Evolutionary conservation across 371 early-diverging fungal genomes (phyloP), one percentile per base, ranked within the genome.

Genomic region (Funneliformis caledonium): DNA sequence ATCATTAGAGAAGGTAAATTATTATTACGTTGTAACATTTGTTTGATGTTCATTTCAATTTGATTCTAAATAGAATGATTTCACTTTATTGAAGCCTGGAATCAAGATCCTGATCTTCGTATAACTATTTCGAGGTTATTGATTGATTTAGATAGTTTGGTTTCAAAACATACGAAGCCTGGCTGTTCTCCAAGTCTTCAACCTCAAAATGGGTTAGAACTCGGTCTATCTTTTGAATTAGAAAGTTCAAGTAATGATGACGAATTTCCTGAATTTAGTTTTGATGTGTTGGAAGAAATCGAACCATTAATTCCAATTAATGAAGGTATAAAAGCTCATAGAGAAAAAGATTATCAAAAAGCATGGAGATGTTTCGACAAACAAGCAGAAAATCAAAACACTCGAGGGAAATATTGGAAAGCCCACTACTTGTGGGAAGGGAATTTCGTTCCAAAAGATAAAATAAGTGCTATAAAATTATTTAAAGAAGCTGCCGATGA

Each of bases 301-400:
- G 50, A 52, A 6, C 52, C 52, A 31, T 5, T 65, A 31, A 65
- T 65, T 4, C 33, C 68, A 37, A 31, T 68, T 68, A 68, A 19
- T 59, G 75, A 75, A 60, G 75, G 75, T 7, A 37, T 75, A 12
- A 75, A 42, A 26, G 47, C 47, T 22, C 61, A 45, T 75, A 75
- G 26, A 43, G 14, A 10, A 2, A 59, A 37, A 12, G 4, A 75
- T 37, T 6, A 47, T 31, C 42, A 61, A 43, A 75, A 47, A 42
- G 75, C 75, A 33, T 75, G 75, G 75, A 75, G 60, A 59, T 75
- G 75, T 31, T 75, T 75, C 43, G 31, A 33, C 6, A 14, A 31
- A 14, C n/a, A 75, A n/a, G 56, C 75, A 37, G 45, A 75, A 75
- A 19, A 59, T 10, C n/a, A 60, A 16, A 59, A 42, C 60, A 26